These are phyloP conservation scores for Lyophyllum semitale DNA, from an alignment of 768 basidiomycete species.

Conservation along the genomic window DNA sequence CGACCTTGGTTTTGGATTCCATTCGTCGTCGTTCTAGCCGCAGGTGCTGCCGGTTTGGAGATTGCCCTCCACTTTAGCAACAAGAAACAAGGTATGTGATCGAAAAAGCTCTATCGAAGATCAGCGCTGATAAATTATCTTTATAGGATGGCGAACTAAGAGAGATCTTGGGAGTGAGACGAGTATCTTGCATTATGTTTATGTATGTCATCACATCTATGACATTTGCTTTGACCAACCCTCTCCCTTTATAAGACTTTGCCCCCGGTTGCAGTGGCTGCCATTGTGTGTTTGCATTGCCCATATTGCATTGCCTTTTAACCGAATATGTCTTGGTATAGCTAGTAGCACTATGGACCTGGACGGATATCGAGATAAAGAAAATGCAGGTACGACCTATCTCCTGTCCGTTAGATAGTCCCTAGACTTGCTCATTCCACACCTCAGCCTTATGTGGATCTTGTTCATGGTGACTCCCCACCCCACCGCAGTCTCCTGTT, in stretches of 20 bases:
- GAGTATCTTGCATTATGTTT: slow-evolving; percentile 52
- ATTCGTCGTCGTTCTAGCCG: slow-evolving; percentile 37
- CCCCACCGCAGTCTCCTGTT: slow-evolving; percentile 53
- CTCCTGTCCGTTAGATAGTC: neutral
- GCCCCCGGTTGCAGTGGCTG: slow-evolving; percentile 52
- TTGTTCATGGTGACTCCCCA: slow-evolving; percentile 55
- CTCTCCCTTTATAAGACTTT: slow-evolving; percentile 38
- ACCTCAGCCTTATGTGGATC: slow-evolving; percentile 55
- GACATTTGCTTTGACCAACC: slow-evolving; percentile 2
- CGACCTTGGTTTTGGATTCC: slow-evolving; percentile 48
- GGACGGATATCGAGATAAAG: slow-evolving; percentile 61
- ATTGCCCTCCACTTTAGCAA: slow-evolving; percentile 47
- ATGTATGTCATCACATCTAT: slow-evolving; percentile 35
- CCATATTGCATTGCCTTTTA: too few species aligned
- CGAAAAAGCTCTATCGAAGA: neutral
- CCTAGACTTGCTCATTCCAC: neutral
- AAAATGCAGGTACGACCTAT: slow-evolving; percentile 46
- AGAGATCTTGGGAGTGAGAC: slow-evolving; percentile 31
- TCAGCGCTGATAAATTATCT: neutral
- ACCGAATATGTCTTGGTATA: slow-evolving; percentile 21
- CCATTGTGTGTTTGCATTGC: slow-evolving; percentile 32
- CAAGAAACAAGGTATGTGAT: slow-evolving; percentile 40
- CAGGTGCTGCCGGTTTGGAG: slow-evolving; percentile 45
- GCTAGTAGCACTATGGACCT: slow-evolving; percentile 53
- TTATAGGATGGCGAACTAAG: slow-evolving; percentile 46